Conservation (phyloP, 2,329 filamentous ascomycete genomes). For the Colletotrichum tanaceti region DNA sequence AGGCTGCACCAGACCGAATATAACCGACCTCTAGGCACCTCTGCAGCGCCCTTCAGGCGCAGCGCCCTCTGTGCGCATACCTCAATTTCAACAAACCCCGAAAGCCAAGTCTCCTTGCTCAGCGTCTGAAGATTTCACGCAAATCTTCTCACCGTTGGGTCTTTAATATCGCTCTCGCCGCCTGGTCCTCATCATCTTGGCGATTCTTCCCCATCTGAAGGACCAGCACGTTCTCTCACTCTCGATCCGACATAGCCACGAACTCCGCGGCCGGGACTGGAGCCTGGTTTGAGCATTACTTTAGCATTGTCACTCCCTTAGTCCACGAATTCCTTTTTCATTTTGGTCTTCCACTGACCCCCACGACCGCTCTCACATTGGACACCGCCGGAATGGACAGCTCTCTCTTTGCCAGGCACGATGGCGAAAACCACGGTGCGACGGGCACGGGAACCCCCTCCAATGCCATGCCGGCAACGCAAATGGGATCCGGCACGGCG, state of each 20-base stretch:
- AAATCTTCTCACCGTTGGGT: constrained; percentile 39
- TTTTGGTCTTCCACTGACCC: background rate
- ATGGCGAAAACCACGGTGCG: constrained; percentile 25
- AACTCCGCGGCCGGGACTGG: constrained; percentile 32
- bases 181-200: constrained; percentile 9
- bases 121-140: constrained; percentile 42
- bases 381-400: constrained; percentile 27
- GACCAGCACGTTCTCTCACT: constrained; percentile 8
- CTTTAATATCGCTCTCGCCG: constrained; percentile 33
- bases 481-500: constrained; percentile 36
- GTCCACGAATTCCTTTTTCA: background rate
- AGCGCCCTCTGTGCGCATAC: too few species aligned
- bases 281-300: constrained; percentile 28
- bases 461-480: constrained; percentile 36
- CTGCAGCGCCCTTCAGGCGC: too few species aligned
- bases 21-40: too few species aligned
- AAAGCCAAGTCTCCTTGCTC: constrained; percentile 26
- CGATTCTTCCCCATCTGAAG: background rate
- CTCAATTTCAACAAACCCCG: too few species aligned
- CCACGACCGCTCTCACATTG: background rate
- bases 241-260: constrained; percentile 4
- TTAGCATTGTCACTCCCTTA: constrained; percentile 7
- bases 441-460: constrained; percentile 21
- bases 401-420: constrained; percentile 33
- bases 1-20: too few species aligned